A percentile compares a stretch with the other conserved stretches of the same genome.
Evolutionary conservation across 768 basidiomycete genomes (phyloP).

Genomic region (Lentinula detonsa): DNA sequence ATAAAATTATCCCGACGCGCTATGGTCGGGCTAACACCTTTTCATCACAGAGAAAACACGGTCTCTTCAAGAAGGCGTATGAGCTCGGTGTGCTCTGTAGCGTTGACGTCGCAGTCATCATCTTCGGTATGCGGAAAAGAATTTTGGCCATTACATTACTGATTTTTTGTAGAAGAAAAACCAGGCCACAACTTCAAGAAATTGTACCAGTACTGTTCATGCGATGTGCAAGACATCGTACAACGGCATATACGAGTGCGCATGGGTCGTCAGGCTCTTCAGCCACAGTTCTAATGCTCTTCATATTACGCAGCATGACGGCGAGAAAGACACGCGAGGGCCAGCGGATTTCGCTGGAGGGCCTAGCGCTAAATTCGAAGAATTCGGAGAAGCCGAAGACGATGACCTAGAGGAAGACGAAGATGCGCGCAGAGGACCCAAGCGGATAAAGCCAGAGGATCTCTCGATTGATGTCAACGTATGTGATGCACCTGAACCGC

Average conservation of each 20-base stretch:
- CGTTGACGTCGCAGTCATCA: constrained; percentile 84
- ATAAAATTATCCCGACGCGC: constrained; percentile 26
- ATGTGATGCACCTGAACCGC: not conserved
- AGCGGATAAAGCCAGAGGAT: constrained; percentile 5
- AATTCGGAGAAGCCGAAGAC: constrained; percentile 32
- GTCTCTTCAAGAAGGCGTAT: constrained; percentile 88
- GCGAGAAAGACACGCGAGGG: constrained; percentile 41
- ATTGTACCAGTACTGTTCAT: constrained; percentile 77
- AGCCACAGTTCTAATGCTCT: not conserved
- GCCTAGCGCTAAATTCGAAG: constrained; percentile 20
- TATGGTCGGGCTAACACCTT: constrained; percentile 13
- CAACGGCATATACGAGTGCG: constrained; percentile 48
- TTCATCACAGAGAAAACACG: constrained; percentile 69
- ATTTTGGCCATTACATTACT: constrained; percentile 17
- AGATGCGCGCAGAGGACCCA: constrained; percentile 12
- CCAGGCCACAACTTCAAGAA: constrained; percentile 69
- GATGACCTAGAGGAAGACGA: constrained; percentile 38
- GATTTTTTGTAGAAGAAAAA: constrained; percentile 61
- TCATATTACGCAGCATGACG: constrained; percentile 32
- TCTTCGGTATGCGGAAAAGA: constrained; percentile 41
- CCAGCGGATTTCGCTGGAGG: constrained; percentile 40
- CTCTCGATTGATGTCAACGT: constrained; percentile 11
- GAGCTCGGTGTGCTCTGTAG: constrained; percentile 88
- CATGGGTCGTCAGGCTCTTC: not conserved
- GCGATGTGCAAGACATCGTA: constrained; percentile 64